These are phyloP conservation scores for Pestalotiopsis sp. DNA, from an alignment of 2,329 filamentous ascomycete genomes.

Conservation along the genomic window DNA sequence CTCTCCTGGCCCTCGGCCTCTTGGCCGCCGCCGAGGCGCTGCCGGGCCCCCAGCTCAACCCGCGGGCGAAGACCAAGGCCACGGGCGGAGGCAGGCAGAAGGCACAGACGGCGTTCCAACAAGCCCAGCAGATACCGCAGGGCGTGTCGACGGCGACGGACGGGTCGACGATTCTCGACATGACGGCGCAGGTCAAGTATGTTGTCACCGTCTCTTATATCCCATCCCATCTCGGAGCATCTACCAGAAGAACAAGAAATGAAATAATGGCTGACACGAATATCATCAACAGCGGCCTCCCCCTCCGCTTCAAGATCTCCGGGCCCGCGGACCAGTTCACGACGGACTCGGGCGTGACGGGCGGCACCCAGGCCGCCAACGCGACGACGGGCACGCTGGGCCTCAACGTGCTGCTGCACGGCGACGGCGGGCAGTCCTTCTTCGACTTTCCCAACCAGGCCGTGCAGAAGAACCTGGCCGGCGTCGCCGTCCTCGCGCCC, in stretches of 20 bases:
- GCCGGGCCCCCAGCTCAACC: conserved; percentile 21
- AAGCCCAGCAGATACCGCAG: conserved; percentile 32
- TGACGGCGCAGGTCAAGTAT: conserved; percentile 56
- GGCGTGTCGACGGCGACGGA: conserved; percentile 49
- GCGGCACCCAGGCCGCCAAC: conserved; percentile 36
- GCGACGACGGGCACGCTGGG: conserved; percentile 41
- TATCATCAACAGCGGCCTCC: conserved; percentile 37
- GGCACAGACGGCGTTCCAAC: conserved; percentile 25
- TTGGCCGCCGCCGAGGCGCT: conserved; percentile 25
- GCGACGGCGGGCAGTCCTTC: conserved; percentile 62
- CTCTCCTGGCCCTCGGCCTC: conserved; percentile 23
- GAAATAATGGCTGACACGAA: conserved; percentile 8
- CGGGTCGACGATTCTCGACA: conserved; percentile 58
- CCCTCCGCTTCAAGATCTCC: conserved; percentile 58
- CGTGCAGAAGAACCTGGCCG: conserved; percentile 52
- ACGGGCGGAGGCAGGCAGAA: conserved; percentile 17
- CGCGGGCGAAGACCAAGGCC: conserved; percentile 13
- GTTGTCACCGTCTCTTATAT: conserved; percentile 12
- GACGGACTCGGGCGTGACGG: conserved; percentile 48
- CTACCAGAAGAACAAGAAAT: no score
- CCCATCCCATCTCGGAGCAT: no score
- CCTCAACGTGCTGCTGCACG: conserved; percentile 61
- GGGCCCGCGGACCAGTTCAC: conserved; percentile 58
- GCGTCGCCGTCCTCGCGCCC: conserved; percentile 56
- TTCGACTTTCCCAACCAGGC: conserved; percentile 60